These are phyloP conservation scores for Colletotrichum lini DNA, from an alignment of 2,329 filamentous ascomycete species.

Conservation along the genomic window DNA sequence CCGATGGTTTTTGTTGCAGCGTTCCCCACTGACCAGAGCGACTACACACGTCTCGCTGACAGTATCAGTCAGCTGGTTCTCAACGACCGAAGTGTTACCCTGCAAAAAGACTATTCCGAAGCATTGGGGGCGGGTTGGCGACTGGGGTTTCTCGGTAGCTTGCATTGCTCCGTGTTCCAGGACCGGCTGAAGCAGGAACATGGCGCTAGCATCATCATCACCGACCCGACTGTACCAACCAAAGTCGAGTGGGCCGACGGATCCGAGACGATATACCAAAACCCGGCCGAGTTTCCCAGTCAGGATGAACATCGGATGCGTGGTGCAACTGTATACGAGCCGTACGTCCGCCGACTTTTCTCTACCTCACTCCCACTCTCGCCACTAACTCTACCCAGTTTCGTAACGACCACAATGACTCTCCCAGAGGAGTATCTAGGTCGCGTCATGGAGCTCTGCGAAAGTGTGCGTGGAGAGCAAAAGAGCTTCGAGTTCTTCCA, in stretches of 20 bases:
- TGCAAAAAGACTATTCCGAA: slow-evolving; percentile 95
- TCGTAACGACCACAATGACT: slow-evolving; percentile 87
- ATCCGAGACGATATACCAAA: slow-evolving; percentile 83
- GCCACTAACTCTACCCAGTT: slow-evolving; percentile 54
- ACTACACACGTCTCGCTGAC: slow-evolving; percentile 89
- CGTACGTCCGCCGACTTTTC: slow-evolving; percentile 53
- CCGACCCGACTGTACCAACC: slow-evolving; percentile 93
- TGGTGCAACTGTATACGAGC: slow-evolving; percentile 64
- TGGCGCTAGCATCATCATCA: slow-evolving; percentile 95
- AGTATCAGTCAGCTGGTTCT: slow-evolving; percentile 94
- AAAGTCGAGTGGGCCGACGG: slow-evolving; percentile 86
- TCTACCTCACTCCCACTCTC: too few species aligned
- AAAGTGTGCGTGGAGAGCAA: slow-evolving; percentile 89
- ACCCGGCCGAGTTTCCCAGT: slow-evolving; percentile 90
- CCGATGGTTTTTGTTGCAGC: slow-evolving; percentile 99
- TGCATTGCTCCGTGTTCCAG: slow-evolving; percentile 99
- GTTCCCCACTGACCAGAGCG: slow-evolving; percentile 91
- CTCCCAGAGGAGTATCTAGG: slow-evolving; percentile 95
- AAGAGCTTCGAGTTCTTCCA: slow-evolving; percentile 93
- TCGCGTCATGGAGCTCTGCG: slow-evolving; percentile 94
- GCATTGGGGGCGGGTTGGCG: slow-evolving; percentile 95
- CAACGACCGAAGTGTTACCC: slow-evolving; percentile 94
- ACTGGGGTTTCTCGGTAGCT: slow-evolving; percentile 92
- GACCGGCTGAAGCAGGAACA: slow-evolving; percentile 95
- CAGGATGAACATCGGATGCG: slow-evolving; percentile 63